A percentile compares a stretch with the other conserved stretches of the same genome.
These are phyloP conservation scores for Prunus campanulata DNA, from an alignment of 306 rosid species.

Conservation along the genomic window DNA sequence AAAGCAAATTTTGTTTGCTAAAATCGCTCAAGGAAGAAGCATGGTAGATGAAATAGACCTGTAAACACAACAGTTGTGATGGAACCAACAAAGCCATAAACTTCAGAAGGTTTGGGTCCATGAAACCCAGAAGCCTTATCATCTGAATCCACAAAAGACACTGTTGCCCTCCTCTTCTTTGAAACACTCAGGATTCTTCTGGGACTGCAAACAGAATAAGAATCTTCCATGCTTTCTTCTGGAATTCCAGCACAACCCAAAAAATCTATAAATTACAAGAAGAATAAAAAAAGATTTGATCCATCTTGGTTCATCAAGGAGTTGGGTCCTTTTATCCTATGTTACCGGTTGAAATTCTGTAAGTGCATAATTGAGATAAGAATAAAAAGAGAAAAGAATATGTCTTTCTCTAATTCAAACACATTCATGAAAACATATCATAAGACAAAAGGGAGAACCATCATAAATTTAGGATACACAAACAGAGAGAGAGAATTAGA, in stretches of 20 bases:
- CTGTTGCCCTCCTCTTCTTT: slow-evolving; percentile 48
- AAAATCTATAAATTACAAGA: not conserved
- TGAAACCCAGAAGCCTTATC: slow-evolving; percentile 55
- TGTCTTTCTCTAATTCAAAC: too few species aligned
- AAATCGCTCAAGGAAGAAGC: not conserved
- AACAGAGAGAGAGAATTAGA: too few species aligned
- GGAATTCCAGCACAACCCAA: not conserved
- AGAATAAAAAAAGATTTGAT: not conserved
- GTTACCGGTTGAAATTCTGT: not conserved
- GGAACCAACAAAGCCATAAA: slow-evolving; percentile 90
- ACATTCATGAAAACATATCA: too few species aligned
- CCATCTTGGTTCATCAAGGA: not conserved
- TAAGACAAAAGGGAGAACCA: too few species aligned
- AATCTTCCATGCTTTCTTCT: slow-evolving; percentile 59
- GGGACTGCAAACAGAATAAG: slow-evolving; percentile 74
- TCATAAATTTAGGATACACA: too few species aligned
- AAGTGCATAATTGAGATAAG: too few species aligned
- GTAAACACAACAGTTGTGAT: slow-evolving; percentile 72
- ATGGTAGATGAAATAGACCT: slow-evolving; percentile 40
- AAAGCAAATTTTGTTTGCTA: not conserved
- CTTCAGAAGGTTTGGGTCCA: slow-evolving; percentile 88
- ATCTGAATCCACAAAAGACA: slow-evolving; percentile 45
- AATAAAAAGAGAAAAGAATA: too few species aligned
- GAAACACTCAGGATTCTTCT: slow-evolving; percentile 74
- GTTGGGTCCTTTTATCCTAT: not conserved